A percentile compares a stretch with the other conserved stretches of the same genome.
These are phyloP conservation scores for Cardiospermum halicacabum DNA, from an alignment of 345 rosid genomes.

Conservation along the genomic window DNA sequence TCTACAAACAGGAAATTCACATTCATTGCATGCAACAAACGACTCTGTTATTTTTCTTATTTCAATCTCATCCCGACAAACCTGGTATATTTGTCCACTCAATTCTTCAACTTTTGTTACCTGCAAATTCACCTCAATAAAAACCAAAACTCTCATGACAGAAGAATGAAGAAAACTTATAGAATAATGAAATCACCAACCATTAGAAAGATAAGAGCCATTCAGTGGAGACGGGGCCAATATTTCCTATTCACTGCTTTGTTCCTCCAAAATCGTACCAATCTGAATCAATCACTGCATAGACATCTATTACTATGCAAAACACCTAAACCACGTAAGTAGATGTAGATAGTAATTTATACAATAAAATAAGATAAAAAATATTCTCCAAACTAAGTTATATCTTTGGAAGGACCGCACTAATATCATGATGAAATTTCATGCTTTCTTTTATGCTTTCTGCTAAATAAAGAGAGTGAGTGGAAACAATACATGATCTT, in stretches of 20 bases:
- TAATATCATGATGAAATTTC: slow-evolving; percentile 47
- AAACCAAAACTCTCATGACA: no score
- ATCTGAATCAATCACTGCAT: slow-evolving; percentile 50
- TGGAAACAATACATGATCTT: slow-evolving; percentile 60
- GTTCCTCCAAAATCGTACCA: no score
- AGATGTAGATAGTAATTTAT: slow-evolving; percentile 75
- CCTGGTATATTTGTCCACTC: slow-evolving; percentile 80
- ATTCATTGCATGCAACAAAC: slow-evolving; percentile 94
- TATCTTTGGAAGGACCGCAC: slow-evolving; percentile 62
- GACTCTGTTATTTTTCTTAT: slow-evolving; percentile 62
- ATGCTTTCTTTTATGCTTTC: slow-evolving; percentile 58
- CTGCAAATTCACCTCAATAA: slow-evolving; percentile 36
- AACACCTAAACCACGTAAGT: slow-evolving; percentile 61
- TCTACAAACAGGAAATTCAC: slow-evolving; percentile 96
- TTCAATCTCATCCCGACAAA: slow-evolving; percentile 89
- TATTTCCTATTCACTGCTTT: no score
- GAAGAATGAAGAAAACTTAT: no score
- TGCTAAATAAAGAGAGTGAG: slow-evolving; percentile 55
- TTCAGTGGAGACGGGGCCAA: no score
- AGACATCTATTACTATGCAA: slow-evolving; percentile 69
- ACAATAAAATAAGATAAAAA: slow-evolving; percentile 63
- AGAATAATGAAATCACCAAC: no score
- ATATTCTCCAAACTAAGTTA: slow-evolving; percentile 66
- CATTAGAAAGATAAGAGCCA: no score
- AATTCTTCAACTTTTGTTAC: slow-evolving; percentile 61